Conservation (phyloP, 371 early-diverging fungal species). For the Rhizoclosmatium hyalinum region DNA sequence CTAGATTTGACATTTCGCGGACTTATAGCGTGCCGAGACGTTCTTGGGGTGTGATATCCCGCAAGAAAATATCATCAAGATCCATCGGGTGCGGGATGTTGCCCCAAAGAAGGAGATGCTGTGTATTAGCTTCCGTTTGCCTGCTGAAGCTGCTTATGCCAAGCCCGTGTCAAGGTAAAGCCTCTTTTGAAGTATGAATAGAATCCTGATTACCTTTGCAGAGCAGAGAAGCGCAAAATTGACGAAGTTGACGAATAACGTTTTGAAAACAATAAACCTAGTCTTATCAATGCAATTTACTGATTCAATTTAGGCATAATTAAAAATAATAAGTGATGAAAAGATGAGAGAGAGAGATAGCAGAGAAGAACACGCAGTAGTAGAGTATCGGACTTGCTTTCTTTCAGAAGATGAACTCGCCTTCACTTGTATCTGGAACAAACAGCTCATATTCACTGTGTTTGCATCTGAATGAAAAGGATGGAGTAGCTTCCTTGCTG, state of each 20-base stretch:
- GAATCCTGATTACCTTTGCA: not conserved
- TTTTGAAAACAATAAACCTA: not conserved
- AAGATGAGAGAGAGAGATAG: too few species aligned
- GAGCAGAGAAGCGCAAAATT: conserved; percentile 2
- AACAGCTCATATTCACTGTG: conserved; percentile 59
- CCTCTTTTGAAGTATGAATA: too few species aligned
- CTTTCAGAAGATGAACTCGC: conserved; percentile 49
- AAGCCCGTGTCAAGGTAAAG: conserved; percentile 28
- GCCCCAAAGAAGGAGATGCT: conserved; percentile 99
- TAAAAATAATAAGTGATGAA: too few species aligned
- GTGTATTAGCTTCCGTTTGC: conserved; percentile 81
- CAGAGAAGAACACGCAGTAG: too few species aligned
- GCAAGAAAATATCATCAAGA: conserved; percentile 30
- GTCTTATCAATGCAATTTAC: too few species aligned
- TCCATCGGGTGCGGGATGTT: conserved; percentile 89
- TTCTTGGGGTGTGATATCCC: conserved; percentile 38
- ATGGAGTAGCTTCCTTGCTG: conserved; percentile 47
- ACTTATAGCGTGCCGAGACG: conserved; percentile 57
- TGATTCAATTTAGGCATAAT: too few species aligned
- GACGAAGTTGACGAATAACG: not conserved
- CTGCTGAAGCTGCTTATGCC: conserved; percentile 51
- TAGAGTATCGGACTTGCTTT: not conserved
- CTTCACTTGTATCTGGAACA: conserved; percentile 52
- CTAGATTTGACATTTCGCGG: not conserved
- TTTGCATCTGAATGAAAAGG: conserved; percentile 56